Percentiles rank a stretch among this genome's conserved stretches.
Evolutionary conservation across 352 stramenopile species (phyloP).

Genomic region (Globisporangium cystogenes): DNA sequence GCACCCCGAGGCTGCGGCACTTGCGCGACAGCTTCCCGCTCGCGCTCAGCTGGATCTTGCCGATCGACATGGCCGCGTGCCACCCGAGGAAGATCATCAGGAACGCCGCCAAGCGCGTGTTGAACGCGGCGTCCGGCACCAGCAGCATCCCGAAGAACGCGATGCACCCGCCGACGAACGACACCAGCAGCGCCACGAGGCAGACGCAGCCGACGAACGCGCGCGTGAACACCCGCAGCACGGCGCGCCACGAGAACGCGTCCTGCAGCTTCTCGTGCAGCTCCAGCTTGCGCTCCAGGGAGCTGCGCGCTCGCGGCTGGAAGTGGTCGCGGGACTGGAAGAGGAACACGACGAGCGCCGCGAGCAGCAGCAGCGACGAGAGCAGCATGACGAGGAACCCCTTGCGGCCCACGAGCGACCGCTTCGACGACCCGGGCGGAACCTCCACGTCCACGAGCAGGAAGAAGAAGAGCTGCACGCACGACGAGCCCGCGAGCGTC

Average conservation of each 20-base stretch:
- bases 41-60: conserved; percentile 34
- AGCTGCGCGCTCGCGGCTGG: background rate
- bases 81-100: conserved; percentile 41
- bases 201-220: conserved; percentile 22
- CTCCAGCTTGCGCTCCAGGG: conserved; percentile 33
- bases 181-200: conserved; percentile 20
- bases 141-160: conserved; percentile 23
- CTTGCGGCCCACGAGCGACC: conserved; percentile 8
- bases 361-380: conserved; percentile 33
- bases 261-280: conserved; percentile 17
- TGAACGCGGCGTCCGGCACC: conserved; percentile 21
- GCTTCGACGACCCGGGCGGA: conserved; percentile 1
- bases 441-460: conserved; percentile 30
- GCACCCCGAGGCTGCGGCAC: conserved; percentile 29
- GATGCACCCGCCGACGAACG: conserved; percentile 19
- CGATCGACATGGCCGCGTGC: conserved; percentile 32
- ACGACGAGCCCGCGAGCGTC: conserved; percentile 26
- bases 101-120: conserved; percentile 32
- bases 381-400: conserved; percentile 29
- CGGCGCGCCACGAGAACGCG: conserved; percentile 8
- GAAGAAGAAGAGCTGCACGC: conserved; percentile 59
- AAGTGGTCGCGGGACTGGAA: conserved; percentile 35
- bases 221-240: conserved; percentile 23
- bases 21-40: conserved; percentile 29
- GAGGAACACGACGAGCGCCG: conserved; percentile 35